Evolutionary conservation across 352 stramenopile species (phyloP).

Genomic region (Phytophthora parvispora): DNA sequence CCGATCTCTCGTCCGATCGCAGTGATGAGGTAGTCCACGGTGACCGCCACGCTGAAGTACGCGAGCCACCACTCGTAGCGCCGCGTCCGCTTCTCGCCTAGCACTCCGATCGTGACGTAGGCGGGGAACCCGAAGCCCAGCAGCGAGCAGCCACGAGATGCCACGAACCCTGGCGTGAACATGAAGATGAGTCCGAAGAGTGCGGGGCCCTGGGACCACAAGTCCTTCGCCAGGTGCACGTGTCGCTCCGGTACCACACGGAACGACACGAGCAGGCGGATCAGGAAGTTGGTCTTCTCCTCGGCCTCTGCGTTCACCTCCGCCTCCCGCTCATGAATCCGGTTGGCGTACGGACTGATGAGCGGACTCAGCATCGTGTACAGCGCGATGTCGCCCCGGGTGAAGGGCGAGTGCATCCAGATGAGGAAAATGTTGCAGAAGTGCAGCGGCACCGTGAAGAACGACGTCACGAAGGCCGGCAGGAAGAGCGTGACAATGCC

Average conservation of each 20-base stretch:
- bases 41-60: slow-evolving; percentile 83
- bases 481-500: slow-evolving; percentile 76
- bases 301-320: slow-evolving; percentile 31
- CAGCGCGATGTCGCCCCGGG: slow-evolving; percentile 73
- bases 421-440: slow-evolving; percentile 77
- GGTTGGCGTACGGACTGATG: slow-evolving; percentile 82
- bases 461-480: slow-evolving; percentile 66
- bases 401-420: slow-evolving; percentile 87
- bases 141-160: slow-evolving; percentile 72
- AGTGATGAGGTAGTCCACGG: slow-evolving; percentile 76
- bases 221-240: slow-evolving; percentile 75
- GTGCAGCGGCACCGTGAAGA: slow-evolving; percentile 64
- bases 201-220: slow-evolving; percentile 84
- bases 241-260: slow-evolving; percentile 74
- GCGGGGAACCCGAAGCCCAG: slow-evolving; percentile 89
- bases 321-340: slow-evolving; percentile 53
- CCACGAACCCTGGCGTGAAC: slow-evolving; percentile 88
- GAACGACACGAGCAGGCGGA: slow-evolving; percentile 74
- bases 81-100: slow-evolving; percentile 79
- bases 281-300: slow-evolving; percentile 68
- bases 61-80: slow-evolving; percentile 91
- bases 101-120: slow-evolving; percentile 82
- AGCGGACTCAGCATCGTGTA: slow-evolving; percentile 77
- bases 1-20: slow-evolving; percentile 59
- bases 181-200: slow-evolving; percentile 86